These are phyloP conservation scores for Aspergillus nanangensis DNA, from an alignment of 495 filamentous ascomycete genomes.

Conservation along the genomic window DNA sequence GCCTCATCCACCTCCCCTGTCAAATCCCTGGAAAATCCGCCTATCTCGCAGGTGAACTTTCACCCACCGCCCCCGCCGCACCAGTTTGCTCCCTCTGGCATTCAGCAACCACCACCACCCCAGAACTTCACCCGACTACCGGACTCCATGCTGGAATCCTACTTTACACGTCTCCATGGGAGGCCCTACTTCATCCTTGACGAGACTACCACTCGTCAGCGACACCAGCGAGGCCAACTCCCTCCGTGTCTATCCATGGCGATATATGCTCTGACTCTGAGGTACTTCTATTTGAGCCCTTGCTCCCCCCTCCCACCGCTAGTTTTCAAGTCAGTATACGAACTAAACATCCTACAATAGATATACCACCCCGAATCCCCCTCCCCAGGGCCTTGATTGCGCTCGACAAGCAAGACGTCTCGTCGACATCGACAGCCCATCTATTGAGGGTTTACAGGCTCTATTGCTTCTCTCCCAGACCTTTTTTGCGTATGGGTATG, in stretches of 20 bases:
- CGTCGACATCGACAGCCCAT: slow-evolving; percentile 74
- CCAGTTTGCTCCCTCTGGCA: too few species aligned
- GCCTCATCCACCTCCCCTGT: slow-evolving; percentile 31
- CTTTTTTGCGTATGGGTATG: slow-evolving; percentile 70
- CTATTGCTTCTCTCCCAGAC: slow-evolving; percentile 71
- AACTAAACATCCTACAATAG: too few species aligned
- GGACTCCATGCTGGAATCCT: slow-evolving; percentile 66
- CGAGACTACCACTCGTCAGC: slow-evolving; percentile 63
- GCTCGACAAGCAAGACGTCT: slow-evolving; percentile 60
- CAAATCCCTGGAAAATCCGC: slow-evolving; percentile 15
- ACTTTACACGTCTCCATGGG: slow-evolving; percentile 70
- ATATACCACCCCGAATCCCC: slow-evolving; percentile 42
- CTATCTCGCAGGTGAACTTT: slow-evolving; percentile 2
- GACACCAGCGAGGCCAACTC: slow-evolving; percentile 60
- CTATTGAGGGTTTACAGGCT: slow-evolving; percentile 69
- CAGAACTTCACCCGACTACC: slow-evolving; percentile 36
- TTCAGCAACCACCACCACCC: slow-evolving; percentile 17
- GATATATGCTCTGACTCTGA: slow-evolving; percentile 66
- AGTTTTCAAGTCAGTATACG: too few species aligned
- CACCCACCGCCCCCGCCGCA: slow-evolving; percentile 4
- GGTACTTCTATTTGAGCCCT: too few species aligned
- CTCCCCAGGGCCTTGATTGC: slow-evolving; percentile 55
- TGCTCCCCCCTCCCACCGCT: too few species aligned
- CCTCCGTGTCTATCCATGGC: slow-evolving; percentile 61
- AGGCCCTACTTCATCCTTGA: slow-evolving; percentile 78